Base-by-base conservation (phyloP, 176 grass and related monocot genomes). In the Musa acuminata region DNA sequence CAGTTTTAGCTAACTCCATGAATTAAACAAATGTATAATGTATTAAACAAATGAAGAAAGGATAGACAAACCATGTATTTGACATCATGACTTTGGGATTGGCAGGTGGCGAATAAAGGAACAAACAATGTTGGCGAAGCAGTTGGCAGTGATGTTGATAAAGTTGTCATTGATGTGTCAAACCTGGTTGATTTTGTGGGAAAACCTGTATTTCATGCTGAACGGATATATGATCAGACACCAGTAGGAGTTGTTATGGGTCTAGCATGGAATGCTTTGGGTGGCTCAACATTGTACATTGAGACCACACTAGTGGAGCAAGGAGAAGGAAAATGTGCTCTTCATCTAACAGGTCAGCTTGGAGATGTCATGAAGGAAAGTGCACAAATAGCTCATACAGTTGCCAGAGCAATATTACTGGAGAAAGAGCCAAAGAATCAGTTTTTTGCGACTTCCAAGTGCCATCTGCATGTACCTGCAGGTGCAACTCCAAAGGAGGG, bases 281-380 rank as follows among this genome's bases (percentile, higher is more conserved):
- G 95, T 66, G 95, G 95, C 75, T 94, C 95, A 63, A 94, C 90
- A 55, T 62, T 94, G 29, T 99, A 94, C 62, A 89, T 99, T 7
- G 95, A 99, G 83, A 99, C 95, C 23, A 77, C 84, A 25, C 75
- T 89, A 75, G 82, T 99, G 14, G 95, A 99, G 72, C 86, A 89
- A 81, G 88, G 86, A 77, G 95, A 99, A 73, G 90, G 84, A 52
- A 99, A 94, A 84, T 84, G 95, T 53, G 86, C 86, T 52, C 90
- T 99, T 76, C 64, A 91, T 49, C 59, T 99, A 79, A 99, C 95
- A 0, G 95, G 95, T 52, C 95, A 99, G 84, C 95, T 99, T 85
- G 95, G 95, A 72, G 90, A 94, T 79, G 90, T 99, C 50, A 99
- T 99, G 95, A 99, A 99, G 81, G 95, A 99, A 82, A 99, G 95